phyloP scores from a whole-genome alignment of 768 basidiomycete genomes.

The Kwoniella sp. region DNA sequence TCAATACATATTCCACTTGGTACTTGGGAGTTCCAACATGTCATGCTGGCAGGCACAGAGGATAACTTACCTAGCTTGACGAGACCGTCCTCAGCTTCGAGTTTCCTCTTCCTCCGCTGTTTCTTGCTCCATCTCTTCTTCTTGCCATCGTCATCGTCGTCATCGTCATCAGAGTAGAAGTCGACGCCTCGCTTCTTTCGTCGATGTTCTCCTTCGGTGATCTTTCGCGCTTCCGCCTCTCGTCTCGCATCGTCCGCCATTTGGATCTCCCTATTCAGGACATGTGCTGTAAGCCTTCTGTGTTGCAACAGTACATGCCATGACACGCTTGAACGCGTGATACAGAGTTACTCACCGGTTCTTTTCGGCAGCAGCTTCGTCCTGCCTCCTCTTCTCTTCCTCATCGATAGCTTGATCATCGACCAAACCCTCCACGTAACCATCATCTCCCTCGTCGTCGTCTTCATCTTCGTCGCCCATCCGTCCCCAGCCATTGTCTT shows the following conservation, averaged over 20 bases:
- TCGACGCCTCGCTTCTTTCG: slow-evolving; percentile 37
- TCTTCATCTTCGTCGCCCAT: slow-evolving; percentile 27
- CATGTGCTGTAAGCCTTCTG: slow-evolving; percentile 3
- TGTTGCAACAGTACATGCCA: background rate
- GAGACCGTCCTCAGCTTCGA: slow-evolving; percentile 35
- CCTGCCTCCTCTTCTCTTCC: slow-evolving; percentile 35
- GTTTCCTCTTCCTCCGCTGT: slow-evolving; percentile 30
- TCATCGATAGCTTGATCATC: slow-evolving; percentile 42
- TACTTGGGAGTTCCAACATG: background rate
- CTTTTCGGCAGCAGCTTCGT: slow-evolving; percentile 43
- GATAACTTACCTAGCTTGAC: slow-evolving; percentile 34
- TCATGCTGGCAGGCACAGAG: background rate
- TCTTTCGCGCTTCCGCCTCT: slow-evolving; percentile 36
- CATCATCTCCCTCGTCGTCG: slow-evolving; percentile 49
- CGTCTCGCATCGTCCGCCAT: slow-evolving; percentile 41
- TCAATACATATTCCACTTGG: background rate
- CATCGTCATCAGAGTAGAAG: slow-evolving; percentile 37
- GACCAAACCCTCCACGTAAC: slow-evolving; percentile 38
- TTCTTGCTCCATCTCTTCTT: slow-evolving; percentile 22
- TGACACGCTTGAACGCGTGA: background rate
- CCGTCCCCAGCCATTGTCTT: slow-evolving; percentile 47
- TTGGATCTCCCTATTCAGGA: slow-evolving; percentile 36
- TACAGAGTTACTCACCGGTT: slow-evolving; percentile 27
- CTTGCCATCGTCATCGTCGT: slow-evolving; percentile 25
- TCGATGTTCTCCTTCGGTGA: slow-evolving; percentile 42